These are phyloP conservation scores for Tolypocladium tundrense DNA, from an alignment of 2,329 filamentous ascomycete species.

Conservation along the genomic window DNA sequence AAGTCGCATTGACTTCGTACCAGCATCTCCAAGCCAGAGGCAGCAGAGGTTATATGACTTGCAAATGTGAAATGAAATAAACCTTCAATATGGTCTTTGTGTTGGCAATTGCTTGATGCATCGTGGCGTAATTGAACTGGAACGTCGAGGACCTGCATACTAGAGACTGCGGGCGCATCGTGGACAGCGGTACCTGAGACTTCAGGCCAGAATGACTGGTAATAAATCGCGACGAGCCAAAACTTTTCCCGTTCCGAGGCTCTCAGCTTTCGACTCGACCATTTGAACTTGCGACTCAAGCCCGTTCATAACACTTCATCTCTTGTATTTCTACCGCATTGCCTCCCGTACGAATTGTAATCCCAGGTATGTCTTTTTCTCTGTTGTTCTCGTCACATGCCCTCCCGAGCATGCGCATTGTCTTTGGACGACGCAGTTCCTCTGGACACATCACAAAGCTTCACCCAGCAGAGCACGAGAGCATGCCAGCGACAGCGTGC, in stretches of 20 bases:
- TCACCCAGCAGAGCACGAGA: not conserved
- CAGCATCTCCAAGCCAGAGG: not conserved
- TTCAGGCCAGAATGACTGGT: conserved; percentile 18
- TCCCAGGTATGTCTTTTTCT: conserved; percentile 2
- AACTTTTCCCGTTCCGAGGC: conserved; percentile 16
- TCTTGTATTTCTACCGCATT: conserved; percentile 3
- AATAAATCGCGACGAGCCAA: conserved; percentile 7
- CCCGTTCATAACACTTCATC: not conserved
- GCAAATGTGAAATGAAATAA: too few relatives aligned
- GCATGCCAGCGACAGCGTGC: not conserved
- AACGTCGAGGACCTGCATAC: not conserved
- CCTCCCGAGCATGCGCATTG: not conserved
- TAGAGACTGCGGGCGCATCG: not conserved
- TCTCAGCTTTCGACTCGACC: not conserved
- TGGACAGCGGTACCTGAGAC: conserved; percentile 17
- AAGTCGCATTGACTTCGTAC: not conserved
- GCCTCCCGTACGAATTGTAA: not conserved
- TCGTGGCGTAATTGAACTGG: not conserved
- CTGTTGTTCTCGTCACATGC: not conserved
- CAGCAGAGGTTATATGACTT: not conserved
- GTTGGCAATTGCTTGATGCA: not conserved
- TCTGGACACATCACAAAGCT: not conserved
- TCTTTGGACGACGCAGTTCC: not conserved
- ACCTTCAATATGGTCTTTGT: too few relatives aligned
- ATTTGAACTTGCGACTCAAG: not conserved